Percentiles rank a stretch among this genome's conserved stretches.
Evolutionary conservation across 164 flowering plant species (phyloP).

Genomic region (Sedum album): DNA sequence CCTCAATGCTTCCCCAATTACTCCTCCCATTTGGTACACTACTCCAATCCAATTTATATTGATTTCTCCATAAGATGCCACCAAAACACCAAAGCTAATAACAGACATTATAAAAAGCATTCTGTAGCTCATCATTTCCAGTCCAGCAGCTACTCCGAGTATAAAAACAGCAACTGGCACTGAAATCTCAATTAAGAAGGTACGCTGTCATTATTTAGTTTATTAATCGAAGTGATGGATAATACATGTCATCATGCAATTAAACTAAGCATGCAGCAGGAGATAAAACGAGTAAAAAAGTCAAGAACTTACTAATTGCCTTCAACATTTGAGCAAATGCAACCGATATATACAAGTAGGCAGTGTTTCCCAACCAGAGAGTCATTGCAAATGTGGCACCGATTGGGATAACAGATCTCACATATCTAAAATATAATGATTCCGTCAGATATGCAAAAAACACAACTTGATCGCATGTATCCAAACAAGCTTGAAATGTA

Average conservation of each 20-base stretch:
- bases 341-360: constrained; percentile 93
- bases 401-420: constrained; percentile 82
- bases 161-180: constrained; percentile 98
- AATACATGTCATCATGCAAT: background rate
- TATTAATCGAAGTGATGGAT: background rate
- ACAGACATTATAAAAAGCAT: constrained; percentile 94
- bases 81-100: constrained; percentile 92
- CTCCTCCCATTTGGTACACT: constrained; percentile 99
- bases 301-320: constrained; percentile 72
- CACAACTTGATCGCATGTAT: background rate
- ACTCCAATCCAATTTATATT: constrained; percentile 90
- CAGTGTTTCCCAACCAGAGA: constrained; percentile 98
- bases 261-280: background rate
- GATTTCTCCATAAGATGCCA: constrained; percentile 97
- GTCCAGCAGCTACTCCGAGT: constrained; percentile 89
- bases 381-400: constrained; percentile 99
- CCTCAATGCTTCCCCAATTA: constrained; percentile 92
- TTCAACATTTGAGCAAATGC: constrained; percentile 99
- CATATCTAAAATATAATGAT: constrained; percentile 39
- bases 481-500: background rate
- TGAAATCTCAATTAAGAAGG: constrained; percentile 25
- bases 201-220: constrained; percentile 2
- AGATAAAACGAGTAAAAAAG: background rate
- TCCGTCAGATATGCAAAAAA: background rate
- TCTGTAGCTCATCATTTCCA: constrained; percentile 86